These are phyloP conservation scores for Zymoseptoria pseudotritici DNA, from an alignment of 2,329 filamentous ascomycete genomes.

Conservation along the genomic window DNA sequence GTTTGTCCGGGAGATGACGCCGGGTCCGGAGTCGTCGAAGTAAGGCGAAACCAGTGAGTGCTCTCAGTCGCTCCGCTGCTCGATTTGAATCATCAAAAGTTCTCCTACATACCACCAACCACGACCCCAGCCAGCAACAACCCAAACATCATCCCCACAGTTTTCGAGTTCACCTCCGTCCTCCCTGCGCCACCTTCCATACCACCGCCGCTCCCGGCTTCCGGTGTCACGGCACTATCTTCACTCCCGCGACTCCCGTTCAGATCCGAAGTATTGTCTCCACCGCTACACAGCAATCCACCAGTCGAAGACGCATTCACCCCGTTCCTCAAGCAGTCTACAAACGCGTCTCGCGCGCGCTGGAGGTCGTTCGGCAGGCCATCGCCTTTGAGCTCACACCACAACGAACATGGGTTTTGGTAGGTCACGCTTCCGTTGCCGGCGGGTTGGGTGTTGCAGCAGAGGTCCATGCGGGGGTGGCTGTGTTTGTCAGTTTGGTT, in stretches of 20 bases:
- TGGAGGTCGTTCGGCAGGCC: neutral
- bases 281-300: neutral
- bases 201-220: neutral
- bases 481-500: too few species aligned
- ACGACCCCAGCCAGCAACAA: neutral
- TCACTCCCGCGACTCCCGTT: neutral
- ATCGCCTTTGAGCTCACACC: neutral
- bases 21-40: neutral
- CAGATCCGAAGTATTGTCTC: neutral
- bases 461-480: neutral
- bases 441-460: neutral
- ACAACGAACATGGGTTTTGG: neutral
- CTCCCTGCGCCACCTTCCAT: too few species aligned
- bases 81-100: neutral
- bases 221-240: neutral
- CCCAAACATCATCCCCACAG: neutral
- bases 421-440: neutral
- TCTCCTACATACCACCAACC: neutral
- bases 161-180: neutral
- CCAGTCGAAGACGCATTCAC: neutral
- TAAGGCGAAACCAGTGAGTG: neutral
- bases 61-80: too few species aligned
- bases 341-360: neutral
- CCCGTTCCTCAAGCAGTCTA: neutral
- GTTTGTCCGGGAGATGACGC: constrained; percentile 23